Base-by-base conservation (phyloP, 345 rosid species). In the Laguncularia racemosa region DNA sequence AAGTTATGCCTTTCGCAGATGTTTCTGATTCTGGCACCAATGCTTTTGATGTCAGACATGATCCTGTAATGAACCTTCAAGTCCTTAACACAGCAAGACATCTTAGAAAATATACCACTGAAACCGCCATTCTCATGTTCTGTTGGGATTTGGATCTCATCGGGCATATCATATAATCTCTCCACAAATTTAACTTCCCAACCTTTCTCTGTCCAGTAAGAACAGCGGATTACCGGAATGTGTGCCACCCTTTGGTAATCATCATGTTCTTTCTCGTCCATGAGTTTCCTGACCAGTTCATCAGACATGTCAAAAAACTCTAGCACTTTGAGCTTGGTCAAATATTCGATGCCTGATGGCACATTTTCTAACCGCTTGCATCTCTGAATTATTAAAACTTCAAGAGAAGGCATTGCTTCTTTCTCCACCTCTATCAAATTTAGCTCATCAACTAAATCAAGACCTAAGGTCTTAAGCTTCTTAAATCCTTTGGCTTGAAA, bases 271-370 rank as follows among this genome's bases (percentile, higher is more conserved):
- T 33, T 33, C 40, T 33, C 9, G 4, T 33, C 40, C 40, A 33
- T 33, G 9, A 33, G 40, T 7, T 33, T 33, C 40, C 40, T 33
- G 11, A 33, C 40, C 9, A 33, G 40, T 50, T 71, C 67, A 16
- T 7, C 57, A n/a, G 75, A 55, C 75, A 62, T 62, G 17, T 66
- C 71, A 3, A 57, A 71, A 19, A 66, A 58, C 14, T 57, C 63
- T 0, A 71, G 67, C 15, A 57, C 60, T 46, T 61, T 53, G 1
- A 70, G 66, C 16, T 1, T 61, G 17, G 21, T 26, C 26, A 71
- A 23, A 23, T 62, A 61, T 44, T 66, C 61, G 10, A 71, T 62
- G n/a, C 75, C 65, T 14, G 46, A 33, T 1, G 71, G 71, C 1
- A 67, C 64, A 13, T 46, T 20, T 12, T 58, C 13, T 20, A 71